Evolutionary conservation across 2,329 filamentous ascomycete genomes (phyloP), one percentile per base, ranked within the genome.

Genomic region (Colletotrichum shisoi): DNA sequence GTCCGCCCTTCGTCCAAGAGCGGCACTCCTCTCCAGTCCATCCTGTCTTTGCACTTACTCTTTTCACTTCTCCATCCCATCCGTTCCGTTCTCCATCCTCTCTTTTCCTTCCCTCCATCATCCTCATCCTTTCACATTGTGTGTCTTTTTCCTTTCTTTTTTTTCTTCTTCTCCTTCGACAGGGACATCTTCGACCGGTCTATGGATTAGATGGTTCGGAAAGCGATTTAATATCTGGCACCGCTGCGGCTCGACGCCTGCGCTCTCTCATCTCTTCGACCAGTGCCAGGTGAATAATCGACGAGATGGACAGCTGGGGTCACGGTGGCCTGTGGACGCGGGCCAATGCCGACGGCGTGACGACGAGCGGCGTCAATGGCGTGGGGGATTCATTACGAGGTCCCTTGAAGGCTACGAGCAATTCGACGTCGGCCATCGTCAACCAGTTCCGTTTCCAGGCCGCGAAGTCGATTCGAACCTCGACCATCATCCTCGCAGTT

Each of bases 391-490:
- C 76, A 75, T 61, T 70, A 71, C 69, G 75, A 73, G 59, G 64
- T 4, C 44, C 74, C 39, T 77, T 77, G 61, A 62, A 63, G 57
- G 52, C 53, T 8, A 68, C 70, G 39, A 76, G 75, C 64, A 72
- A 73, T 66, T 69, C 72, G 71, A 85, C 83, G 73, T 79, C 80
- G 45, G 75, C 79, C 45, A 75, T 85, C 69, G 80, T 84, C 71
- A 83, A 84, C 71, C 74, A 85, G 70, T 79, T 87, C 70, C 80
- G 78, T 65, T 84, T 86, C 70, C 80, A 81, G 37, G 80, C 82
- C 17, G 82, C 82, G 69, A 87, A 83, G 72, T 88, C 86, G 40
- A 80, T 88, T 72, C 81, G 87, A 71, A 87, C 84, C 19, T 88
- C 86, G 27, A 86, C 85, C 49, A 84, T 89, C 63, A 86, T 89